A percentile compares a stretch with the other conserved stretches of the same genome.
Evolutionary conservation across 805 yeast genomes (phyloP).

Genomic region (Sugiyamaella chiloensis): DNA sequence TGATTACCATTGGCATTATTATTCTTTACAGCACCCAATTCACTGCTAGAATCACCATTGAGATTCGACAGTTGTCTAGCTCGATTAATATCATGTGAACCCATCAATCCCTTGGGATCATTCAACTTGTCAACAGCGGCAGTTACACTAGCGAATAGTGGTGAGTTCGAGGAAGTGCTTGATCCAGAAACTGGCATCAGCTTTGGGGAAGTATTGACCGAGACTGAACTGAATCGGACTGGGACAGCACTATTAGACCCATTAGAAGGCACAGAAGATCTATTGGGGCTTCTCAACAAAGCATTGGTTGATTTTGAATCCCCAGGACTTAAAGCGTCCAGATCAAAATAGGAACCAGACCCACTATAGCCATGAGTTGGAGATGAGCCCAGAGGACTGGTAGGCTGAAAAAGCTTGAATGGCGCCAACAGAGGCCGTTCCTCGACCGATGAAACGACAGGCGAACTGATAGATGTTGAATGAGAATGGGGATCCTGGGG

Average conservation of each 20-base stretch:
- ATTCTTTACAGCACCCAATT: not conserved
- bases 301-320: not conserved
- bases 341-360: conserved; percentile 1
- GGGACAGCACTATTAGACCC: not conserved
- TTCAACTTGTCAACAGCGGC: not conserved
- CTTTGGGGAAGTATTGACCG: conserved; percentile 1
- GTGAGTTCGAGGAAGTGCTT: not conserved
- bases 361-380: not conserved
- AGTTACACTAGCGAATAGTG: not conserved
- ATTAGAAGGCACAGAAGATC: not conserved
- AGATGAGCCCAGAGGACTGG: not conserved
- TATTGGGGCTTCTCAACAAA: not conserved
- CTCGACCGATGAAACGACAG: not conserved
- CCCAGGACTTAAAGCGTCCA: not conserved
- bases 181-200: conserved; percentile 2
- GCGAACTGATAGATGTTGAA: not conserved
- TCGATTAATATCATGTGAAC: not conserved
- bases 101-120: not conserved
- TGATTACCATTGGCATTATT: not conserved
- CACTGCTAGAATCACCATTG: not conserved
- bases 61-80: not conserved
- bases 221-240: not conserved
- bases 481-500: not conserved
- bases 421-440: conserved; percentile 7
- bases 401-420: conserved; percentile 6